phyloP scores from a whole-genome alignment of 2,329 filamentous ascomycete species.

The Pseudofabraea citricarpa region DNA sequence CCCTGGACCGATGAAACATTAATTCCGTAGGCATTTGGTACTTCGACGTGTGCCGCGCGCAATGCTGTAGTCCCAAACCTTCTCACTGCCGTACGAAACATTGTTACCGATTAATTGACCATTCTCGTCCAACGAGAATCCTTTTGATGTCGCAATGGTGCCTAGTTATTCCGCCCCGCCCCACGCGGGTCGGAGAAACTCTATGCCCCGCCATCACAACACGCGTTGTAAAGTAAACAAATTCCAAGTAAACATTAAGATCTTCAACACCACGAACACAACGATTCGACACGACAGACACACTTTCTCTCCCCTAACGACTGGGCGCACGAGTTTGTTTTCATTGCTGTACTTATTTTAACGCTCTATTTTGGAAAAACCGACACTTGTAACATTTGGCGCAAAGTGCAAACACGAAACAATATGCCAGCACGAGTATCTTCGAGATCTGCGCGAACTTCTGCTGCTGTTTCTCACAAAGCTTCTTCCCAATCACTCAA shows the following conservation, averaged over 20 bases:
- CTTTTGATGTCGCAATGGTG: constrained; percentile 1
- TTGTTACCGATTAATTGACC: constrained; percentile 24
- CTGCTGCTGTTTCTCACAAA: constrained; percentile 33
- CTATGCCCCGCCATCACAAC: neutral
- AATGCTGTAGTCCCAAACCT: constrained; percentile 50
- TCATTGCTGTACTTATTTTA: too few relatives aligned
- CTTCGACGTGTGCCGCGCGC: constrained; percentile 42
- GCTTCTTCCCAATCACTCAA: constrained; percentile 33
- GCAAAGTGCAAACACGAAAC: neutral
- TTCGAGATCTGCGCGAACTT: constrained; percentile 32
- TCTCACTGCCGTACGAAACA: constrained; percentile 52
- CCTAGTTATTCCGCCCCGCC: neutral
- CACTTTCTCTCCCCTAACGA: too few relatives aligned
- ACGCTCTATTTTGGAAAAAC: too few relatives aligned
- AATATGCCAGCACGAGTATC: constrained; percentile 43
- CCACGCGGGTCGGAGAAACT: too few relatives aligned
- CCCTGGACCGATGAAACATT: constrained; percentile 63
- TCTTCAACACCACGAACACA: neutral
- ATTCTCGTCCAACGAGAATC: neutral
- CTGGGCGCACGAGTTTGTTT: too few relatives aligned
- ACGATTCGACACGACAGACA: too few relatives aligned
- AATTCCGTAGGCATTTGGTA: constrained; percentile 49
- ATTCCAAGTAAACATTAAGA: neutral
- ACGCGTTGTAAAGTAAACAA: neutral
- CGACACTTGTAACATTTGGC: neutral